A percentile compares a stretch with the other conserved stretches of the same genome.
Evolutionary conservation across 2,329 filamentous ascomycete species (phyloP).

Genomic region (Tolypocladium paradoxum): DNA sequence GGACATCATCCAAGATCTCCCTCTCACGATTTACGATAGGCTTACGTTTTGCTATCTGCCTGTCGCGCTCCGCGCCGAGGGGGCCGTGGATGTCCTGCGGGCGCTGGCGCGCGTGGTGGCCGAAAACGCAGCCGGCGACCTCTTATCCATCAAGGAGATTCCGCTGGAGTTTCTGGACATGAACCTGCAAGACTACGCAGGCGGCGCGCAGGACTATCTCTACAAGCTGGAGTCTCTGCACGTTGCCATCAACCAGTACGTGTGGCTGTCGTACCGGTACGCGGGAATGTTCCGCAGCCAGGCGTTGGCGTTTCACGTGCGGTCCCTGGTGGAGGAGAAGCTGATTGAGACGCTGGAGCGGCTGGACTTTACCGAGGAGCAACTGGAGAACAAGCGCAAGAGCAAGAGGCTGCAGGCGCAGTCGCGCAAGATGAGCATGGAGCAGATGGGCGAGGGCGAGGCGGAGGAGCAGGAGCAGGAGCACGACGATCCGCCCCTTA

Average conservation of each 20-base stretch:
- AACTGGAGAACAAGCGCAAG: constrained; percentile 15
- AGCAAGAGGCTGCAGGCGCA: constrained; percentile 11
- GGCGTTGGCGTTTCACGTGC: constrained; percentile 67
- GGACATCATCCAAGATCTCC: constrained; percentile 62
- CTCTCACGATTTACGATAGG: constrained; percentile 62
- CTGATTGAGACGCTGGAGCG: constrained; percentile 42
- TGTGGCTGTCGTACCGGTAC: constrained; percentile 90
- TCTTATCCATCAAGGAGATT: constrained; percentile 62
- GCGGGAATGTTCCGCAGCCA: constrained; percentile 68
- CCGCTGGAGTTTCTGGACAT: constrained; percentile 66
- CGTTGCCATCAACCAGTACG: constrained; percentile 70
- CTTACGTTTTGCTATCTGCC: constrained; percentile 68
- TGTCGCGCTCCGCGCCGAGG: constrained; percentile 39
- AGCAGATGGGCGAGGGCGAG: constrained; percentile 6
- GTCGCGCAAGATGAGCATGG: constrained; percentile 4
- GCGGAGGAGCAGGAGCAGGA: constrained; percentile 8
- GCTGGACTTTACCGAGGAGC: constrained; percentile 37
- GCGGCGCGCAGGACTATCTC: constrained; percentile 45
- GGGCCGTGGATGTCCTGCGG: constrained; percentile 39
- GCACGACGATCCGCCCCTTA: constrained; percentile 7
- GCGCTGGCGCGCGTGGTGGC: constrained; percentile 63
- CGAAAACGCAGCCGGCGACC: constrained; percentile 50
- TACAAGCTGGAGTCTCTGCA: constrained; percentile 66
- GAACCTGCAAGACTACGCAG: constrained; percentile 27
- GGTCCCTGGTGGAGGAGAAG: constrained; percentile 62